A percentile compares a stretch with the other conserved stretches of the same genome.
These are phyloP conservation scores for Penicillium herquei DNA, from an alignment of 495 filamentous ascomycete species.

Conservation along the genomic window DNA sequence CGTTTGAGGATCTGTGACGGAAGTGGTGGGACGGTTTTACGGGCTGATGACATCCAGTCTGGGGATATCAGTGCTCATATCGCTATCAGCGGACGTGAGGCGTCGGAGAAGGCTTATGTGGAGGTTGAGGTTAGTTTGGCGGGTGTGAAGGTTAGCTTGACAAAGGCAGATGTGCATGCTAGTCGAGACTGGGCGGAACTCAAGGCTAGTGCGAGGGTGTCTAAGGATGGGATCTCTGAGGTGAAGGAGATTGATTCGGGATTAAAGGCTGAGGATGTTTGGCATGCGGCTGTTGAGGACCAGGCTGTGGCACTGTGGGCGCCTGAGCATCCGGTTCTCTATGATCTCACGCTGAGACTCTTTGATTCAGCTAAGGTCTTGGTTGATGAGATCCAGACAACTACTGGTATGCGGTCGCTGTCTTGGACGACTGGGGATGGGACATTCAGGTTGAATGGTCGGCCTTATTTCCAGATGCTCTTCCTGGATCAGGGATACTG, in stretches of 20 bases:
- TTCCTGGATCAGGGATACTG: conserved; percentile 42
- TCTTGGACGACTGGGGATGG: conserved; percentile 36
- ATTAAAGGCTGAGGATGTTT: conserved; percentile 19
- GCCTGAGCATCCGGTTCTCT: conserved; percentile 38
- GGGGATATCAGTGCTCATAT: conserved; percentile 27
- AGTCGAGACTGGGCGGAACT: conserved; percentile 23
- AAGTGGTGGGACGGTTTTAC: conserved; percentile 33
- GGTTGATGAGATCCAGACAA: conserved; percentile 32
- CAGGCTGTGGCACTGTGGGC: conserved; percentile 33
- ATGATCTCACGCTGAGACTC: conserved; percentile 32
- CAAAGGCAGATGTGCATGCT: conserved; percentile 4
- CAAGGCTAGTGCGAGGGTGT: conserved; percentile 24
- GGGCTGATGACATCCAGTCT: conserved; percentile 30
- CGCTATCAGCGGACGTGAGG: conserved; percentile 18
- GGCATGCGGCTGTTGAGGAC: conserved; percentile 14
- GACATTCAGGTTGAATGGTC: conserved; percentile 38
- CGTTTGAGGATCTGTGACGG: conserved; percentile 21
- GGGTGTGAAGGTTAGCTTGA: conserved; percentile 16
- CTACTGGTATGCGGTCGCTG: conserved; percentile 36
- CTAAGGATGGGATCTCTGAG: neutral
- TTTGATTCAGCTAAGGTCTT: conserved; percentile 13
- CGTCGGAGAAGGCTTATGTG: conserved; percentile 7
- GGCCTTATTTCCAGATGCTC: conserved; percentile 37
- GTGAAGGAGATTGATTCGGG: conserved; percentile 7
- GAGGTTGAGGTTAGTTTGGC: conserved; percentile 28